Conservation (phyloP, 148 eudicot species). For the Mesembryanthemum crystallinum region DNA sequence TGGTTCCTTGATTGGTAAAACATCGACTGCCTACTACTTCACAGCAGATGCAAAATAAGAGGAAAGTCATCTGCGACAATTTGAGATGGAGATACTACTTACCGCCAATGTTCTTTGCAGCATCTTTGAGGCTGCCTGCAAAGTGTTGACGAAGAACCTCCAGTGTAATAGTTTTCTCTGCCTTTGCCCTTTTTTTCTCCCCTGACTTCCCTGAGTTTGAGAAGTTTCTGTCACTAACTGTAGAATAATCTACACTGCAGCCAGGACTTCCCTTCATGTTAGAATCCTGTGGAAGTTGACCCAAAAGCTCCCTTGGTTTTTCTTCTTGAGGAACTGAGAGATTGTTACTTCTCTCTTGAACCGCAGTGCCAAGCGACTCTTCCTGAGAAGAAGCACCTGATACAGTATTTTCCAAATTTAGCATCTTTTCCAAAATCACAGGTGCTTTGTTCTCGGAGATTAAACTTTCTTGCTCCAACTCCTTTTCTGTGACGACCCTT, state of each 20-base stretch:
- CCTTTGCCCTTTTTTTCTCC: slow-evolving; percentile 59
- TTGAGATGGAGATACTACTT: slow-evolving; percentile 25
- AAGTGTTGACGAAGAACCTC: slow-evolving; percentile 81
- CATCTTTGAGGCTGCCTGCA: slow-evolving; percentile 93
- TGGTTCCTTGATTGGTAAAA: too few species aligned
- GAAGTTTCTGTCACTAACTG: slow-evolving; percentile 41
- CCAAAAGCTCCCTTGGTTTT: slow-evolving; percentile 24
- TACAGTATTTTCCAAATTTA: slow-evolving; percentile 20
- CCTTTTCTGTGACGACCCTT: slow-evolving; percentile 63
- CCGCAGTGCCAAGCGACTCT: slow-evolving; percentile 23
- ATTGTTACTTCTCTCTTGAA: slow-evolving; percentile 17
- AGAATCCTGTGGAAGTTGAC: slow-evolving; percentile 9
- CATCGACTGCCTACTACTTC: not conserved
- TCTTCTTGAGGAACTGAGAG: slow-evolving; percentile 12
- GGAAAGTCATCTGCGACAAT: not conserved
- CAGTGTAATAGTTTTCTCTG: slow-evolving; percentile 71
- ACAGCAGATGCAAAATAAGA: not conserved
- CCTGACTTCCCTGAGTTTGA: slow-evolving; percentile 38
- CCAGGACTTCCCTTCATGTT: slow-evolving; percentile 24
- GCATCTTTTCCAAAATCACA: slow-evolving; percentile 9
- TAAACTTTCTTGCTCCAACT: slow-evolving; percentile 51
- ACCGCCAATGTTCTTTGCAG: slow-evolving; percentile 91
- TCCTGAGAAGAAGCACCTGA: slow-evolving; percentile 35
- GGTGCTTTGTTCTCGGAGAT: slow-evolving; percentile 10
- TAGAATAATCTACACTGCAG: slow-evolving; percentile 24